Evolutionary conservation across 768 basidiomycete genomes (phyloP), one percentile per base, ranked within the genome.

Genomic region (Auriscalpium microsporum): DNA sequence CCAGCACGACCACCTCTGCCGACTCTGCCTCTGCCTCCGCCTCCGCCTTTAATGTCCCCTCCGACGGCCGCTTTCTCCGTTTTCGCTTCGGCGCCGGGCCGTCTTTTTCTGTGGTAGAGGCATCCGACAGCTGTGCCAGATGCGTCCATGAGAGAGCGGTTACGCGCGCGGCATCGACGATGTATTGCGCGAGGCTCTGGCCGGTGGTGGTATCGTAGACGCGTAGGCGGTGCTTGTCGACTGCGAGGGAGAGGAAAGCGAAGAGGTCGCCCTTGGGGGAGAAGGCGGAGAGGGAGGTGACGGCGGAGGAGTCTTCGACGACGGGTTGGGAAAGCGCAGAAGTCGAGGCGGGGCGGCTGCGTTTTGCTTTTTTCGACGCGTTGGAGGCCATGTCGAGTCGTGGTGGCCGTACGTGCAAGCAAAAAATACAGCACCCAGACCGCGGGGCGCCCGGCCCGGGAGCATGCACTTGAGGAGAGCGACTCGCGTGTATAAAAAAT

Each of bases 141-240:
- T 67, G 63, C 55, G 70, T 68, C 85, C 86, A 87, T 37, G 71
- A 67, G 23, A 84, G 64, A 53, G 77, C 67, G 40, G 80, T 76
- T 44, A 84, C 78, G 46, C 80, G 76, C 54, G 78, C 78, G 23
- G 73, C 72, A 37, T 83, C 79, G 17, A 84, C 64, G 16, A 75
- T 73, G 68, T 82, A 71, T 66, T 87, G 84, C 4, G 82, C 78
- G 19, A 80, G 67, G 35, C 80, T 75, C 58, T 77, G 75, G 38
- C 75, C 77, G n/a, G 80, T 73, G 8, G 72, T 60, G 9, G 81
- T 78, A 65, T 84, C 77, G 66, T 83, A 84, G 40, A 86, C 73
- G 62, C 83, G 82, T 54, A 86, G 69, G 46, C 83, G 78, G 64
- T 87, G 84, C 67, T 84, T 87, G 75, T 87, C 84, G 51, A 87